A percentile compares a stretch with the other conserved stretches of the same genome.
Conservation (phyloP, 306 rosid genomes). For the Medicago lupulina region DNA sequence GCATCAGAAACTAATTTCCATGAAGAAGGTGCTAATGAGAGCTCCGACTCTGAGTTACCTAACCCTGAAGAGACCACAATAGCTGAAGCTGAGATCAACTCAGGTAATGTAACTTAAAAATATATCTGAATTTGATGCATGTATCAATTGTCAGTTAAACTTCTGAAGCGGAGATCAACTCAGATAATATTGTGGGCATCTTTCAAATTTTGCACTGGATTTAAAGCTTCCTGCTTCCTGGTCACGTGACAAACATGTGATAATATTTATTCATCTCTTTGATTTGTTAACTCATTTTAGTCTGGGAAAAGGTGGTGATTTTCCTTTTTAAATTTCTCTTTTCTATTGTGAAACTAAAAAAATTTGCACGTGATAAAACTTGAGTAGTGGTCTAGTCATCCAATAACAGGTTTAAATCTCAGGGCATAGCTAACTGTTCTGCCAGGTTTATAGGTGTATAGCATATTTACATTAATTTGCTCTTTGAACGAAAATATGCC, state of each 20-base stretch:
- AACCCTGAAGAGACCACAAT: slow-evolving; percentile 53
- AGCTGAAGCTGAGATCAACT: slow-evolving; percentile 58
- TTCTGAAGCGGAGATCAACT: no score
- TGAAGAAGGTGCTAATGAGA: slow-evolving; percentile 63
- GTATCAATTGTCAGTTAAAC: slow-evolving; percentile 33
- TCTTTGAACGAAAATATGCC: slow-evolving; percentile 9
- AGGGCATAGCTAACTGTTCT: background rate
- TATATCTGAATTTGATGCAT: slow-evolving; percentile 25
- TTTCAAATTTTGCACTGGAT: no score
- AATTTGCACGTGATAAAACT: slow-evolving; percentile 8
- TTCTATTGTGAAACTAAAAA: slow-evolving; percentile 11
- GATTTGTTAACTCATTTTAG: background rate
- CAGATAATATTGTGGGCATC: no score
- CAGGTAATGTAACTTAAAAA: slow-evolving; percentile 58
- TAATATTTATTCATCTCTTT: background rate
- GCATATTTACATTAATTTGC: background rate
- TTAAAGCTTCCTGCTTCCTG: no score
- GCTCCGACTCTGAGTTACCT: slow-evolving; percentile 65
- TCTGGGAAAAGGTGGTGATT: background rate
- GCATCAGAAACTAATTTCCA: slow-evolving; percentile 50
- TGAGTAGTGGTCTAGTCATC: slow-evolving; percentile 24
- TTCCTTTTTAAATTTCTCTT: background rate
- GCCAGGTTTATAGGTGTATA: background rate
- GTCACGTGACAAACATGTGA: no score
- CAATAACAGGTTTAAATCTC: slow-evolving; percentile 12